Evolutionary conservation across 2,329 filamentous ascomycete genomes (phyloP).

Genomic region (Aspergillus felis): DNA sequence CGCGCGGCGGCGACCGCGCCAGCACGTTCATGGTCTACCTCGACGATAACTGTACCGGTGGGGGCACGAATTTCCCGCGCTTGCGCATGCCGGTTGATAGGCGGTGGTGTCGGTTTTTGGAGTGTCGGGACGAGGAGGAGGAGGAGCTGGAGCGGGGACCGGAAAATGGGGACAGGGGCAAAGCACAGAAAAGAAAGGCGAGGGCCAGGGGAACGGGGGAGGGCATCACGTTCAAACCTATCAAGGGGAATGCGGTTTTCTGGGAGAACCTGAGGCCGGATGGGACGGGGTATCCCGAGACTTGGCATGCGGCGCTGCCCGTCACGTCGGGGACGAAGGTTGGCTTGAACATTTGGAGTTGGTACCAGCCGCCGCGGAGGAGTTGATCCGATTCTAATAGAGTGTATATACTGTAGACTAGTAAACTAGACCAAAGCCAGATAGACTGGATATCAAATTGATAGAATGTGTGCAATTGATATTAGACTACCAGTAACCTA

Average conservation of each 20-base stretch:
- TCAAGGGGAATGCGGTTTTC: conserved; percentile 57
- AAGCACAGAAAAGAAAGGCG: neutral
- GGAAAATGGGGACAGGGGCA: neutral
- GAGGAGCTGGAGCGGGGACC: neutral
- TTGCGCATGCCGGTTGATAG: conserved; percentile 41
- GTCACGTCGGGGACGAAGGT: conserved; percentile 55
- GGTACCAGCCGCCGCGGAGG: conserved; percentile 46
- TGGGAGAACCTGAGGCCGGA: conserved; percentile 59
- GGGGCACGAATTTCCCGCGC: conserved; percentile 59
- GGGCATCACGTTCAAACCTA: conserved; percentile 57
- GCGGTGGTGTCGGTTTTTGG: conserved; percentile 56
- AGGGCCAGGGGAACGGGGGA: conserved; percentile 13
- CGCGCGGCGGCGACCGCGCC: conserved; percentile 41
- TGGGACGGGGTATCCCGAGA: conserved; percentile 55
- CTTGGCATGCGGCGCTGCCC: conserved; percentile 59
- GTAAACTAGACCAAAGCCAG: neutral
- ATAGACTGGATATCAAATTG: neutral
- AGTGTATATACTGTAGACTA: neutral
- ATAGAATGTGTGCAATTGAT: neutral
- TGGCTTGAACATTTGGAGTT: conserved; percentile 63
- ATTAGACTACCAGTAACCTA: neutral
- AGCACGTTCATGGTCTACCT: conserved; percentile 63
- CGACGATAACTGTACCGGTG: conserved; percentile 50
- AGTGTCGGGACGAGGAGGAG: conserved; percentile 42
- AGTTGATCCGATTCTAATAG: conserved; percentile 1